phyloP scores from a whole-genome alignment of 2,329 filamentous ascomycete genomes.

The Parasarocladium wereldwijsianum region DNA sequence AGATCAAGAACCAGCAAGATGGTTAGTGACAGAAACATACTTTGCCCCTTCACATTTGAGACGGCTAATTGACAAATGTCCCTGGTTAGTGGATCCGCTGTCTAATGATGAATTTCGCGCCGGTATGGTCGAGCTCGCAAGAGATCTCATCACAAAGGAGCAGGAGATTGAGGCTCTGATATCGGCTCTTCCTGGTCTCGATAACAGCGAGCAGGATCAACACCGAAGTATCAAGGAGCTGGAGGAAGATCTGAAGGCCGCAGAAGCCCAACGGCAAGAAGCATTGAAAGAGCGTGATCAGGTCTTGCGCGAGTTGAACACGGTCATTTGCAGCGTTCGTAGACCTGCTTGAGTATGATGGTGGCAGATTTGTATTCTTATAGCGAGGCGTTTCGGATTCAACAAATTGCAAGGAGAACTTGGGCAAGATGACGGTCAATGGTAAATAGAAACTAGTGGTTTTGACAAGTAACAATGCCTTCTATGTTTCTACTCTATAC shows the following conservation, averaged over 20 bases:
- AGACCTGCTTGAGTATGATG: conserved; percentile 22
- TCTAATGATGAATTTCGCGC: conserved; percentile 49
- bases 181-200: conserved; percentile 59
- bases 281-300: conserved; percentile 50
- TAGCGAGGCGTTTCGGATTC: conserved; percentile 15
- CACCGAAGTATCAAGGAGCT: conserved; percentile 49
- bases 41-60: too few relatives aligned
- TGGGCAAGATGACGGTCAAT: too few relatives aligned
- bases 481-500: not conserved
- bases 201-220: conserved; percentile 66
- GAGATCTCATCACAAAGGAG: conserved; percentile 64
- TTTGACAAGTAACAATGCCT: not conserved
- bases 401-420: too few relatives aligned
- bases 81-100: conserved; percentile 40
- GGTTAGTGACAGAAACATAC: not conserved
- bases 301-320: conserved; percentile 43
- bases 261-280: conserved; percentile 46
- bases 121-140: conserved; percentile 57
- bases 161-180: conserved; percentile 73
- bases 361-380: conserved; percentile 4
- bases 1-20: conserved; percentile 28
- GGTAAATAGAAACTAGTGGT: too few relatives aligned
- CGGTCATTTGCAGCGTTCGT: conserved; percentile 43
- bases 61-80: too few relatives aligned
- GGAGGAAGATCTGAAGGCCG: conserved; percentile 48